Evolutionary conservation across 1,139 yeast genomes (phyloP).

Genomic region (Saccharomyces pastorianus): DNA sequence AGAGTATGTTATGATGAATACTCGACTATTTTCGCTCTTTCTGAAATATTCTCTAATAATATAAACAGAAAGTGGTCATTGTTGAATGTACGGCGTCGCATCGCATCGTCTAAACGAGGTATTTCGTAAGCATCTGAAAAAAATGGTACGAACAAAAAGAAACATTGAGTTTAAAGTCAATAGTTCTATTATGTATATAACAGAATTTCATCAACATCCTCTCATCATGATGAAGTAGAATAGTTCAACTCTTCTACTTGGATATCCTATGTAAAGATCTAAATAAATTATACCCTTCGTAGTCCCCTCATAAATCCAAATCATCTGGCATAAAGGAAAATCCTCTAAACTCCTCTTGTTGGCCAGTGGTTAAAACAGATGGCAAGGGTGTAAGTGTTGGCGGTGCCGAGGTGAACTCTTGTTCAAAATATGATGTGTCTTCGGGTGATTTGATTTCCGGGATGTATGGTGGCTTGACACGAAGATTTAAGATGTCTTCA

Average conservation of each 20-base stretch:
- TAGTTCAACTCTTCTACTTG: not conserved
- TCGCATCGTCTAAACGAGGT: not conserved
- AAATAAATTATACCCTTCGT: not conserved
- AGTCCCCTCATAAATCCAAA: constrained; percentile 18
- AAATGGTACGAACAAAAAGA: constrained; percentile 34
- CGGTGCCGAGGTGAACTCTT: constrained; percentile 88
- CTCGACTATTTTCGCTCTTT: not conserved
- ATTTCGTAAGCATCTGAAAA: constrained; percentile 26
- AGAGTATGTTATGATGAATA: not conserved
- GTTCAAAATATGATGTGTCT: constrained; percentile 88
- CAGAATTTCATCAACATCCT: not conserved
- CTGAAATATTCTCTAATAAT: not conserved
- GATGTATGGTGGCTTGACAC: constrained; percentile 75
- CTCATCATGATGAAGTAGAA: not conserved
- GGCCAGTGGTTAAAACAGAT: constrained; percentile 74
- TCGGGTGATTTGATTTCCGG: constrained; percentile 80
- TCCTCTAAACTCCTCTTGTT: constrained; percentile 96
- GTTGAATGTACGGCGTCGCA: not conserved
- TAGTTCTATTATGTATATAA: not conserved
- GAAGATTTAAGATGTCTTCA: constrained; percentile 69
- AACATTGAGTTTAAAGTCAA: not conserved
- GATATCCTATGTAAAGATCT: not conserved
- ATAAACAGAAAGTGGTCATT: not conserved
- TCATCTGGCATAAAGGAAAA: constrained; percentile 81
- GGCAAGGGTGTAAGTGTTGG: constrained; percentile 94